Percentiles rank a stretch among this genome's conserved stretches.
Evolutionary conservation across 2,329 filamentous ascomycete species (phyloP).

Genomic region (Teratosphaeria zuluensis): DNA sequence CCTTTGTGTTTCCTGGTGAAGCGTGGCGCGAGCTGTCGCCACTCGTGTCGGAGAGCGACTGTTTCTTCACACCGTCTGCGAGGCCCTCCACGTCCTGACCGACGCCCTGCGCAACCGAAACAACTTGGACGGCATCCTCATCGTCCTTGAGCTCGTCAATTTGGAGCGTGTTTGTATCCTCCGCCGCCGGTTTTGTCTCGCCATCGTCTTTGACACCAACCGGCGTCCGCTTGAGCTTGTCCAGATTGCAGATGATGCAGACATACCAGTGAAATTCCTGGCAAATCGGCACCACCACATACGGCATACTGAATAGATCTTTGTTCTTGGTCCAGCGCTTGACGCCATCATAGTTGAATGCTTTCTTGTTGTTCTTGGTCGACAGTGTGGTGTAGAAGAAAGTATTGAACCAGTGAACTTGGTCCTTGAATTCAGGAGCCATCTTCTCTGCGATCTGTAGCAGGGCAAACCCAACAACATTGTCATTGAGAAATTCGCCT

Average conservation of each 20-base stretch:
- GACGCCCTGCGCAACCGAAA: background rate
- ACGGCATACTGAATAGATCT: constrained; percentile 78
- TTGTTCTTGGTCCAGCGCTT: constrained; percentile 78
- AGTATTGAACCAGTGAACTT: constrained; percentile 82
- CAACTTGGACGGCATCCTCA: background rate
- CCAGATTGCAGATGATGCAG: constrained; percentile 85
- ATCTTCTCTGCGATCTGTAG: constrained; percentile 34
- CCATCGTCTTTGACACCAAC: constrained; percentile 1
- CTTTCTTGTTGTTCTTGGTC: constrained; percentile 39
- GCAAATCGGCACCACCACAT: constrained; percentile 86
- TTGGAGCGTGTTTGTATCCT: background rate
- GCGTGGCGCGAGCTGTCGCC: background rate
- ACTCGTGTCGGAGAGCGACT: constrained; percentile 1
- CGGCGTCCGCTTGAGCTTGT: constrained; percentile 42
- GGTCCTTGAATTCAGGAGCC: constrained; percentile 33
- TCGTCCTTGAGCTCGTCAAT: background rate
- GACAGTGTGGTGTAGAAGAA: constrained; percentile 80
- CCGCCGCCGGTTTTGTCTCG: background rate
- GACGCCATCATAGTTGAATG: constrained; percentile 76
- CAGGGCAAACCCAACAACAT: constrained; percentile 79
- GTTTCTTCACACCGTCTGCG: constrained; percentile 2
- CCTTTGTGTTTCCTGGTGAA: constrained; percentile 5
- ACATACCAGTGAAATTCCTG: constrained; percentile 84
- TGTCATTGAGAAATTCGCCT: constrained; percentile 84
- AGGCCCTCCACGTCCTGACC: background rate